Evolutionary conservation across 1,284 basidiomycete genomes (phyloP), one percentile per base, ranked within the genome.

Genomic region (Testicularia cyperi): DNA sequence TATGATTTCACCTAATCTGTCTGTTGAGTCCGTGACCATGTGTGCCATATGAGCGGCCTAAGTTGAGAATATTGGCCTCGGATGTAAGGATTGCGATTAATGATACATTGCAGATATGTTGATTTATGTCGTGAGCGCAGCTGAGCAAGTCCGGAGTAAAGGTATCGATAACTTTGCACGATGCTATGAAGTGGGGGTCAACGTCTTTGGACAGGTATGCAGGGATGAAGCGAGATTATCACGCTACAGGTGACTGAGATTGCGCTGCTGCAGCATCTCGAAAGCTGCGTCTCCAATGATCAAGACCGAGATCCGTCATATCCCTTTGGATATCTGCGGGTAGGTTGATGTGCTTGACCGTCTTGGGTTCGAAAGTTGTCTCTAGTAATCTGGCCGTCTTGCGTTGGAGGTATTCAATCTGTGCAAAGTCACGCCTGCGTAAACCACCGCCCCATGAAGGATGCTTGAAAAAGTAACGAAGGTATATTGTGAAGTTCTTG

Each of bases 391-490:
- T 54, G 14, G 44, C 38, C 15, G 56, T 70, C 20, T 67, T 65
- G 15, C 74, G 60, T 41, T 67, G 58, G 61, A 76, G 58, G 53
- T 75, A 74, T 31, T 76, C 74, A 31, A 76, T 65, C 19, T 70
- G 70, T 2, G 58, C 41, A 44, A 76, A 75, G 48, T 76, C 73
- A 21, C 68, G 44, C 30, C 58, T 49, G 7, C 45, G 42, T 4
- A 76, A 38, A 6, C 65, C 68, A 18, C 72, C 72, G 25, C 72
- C 72, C 61, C 62, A 63, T 4, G 53, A 55, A 1, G 74, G 74
- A 41, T 70, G 68, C 20, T 65, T 60, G 38, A 76, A 76, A 33
- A 68, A 70, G 48, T 76, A 71, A 16, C 74, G 72, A 23, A 76
- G 46, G 46, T 74, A 76, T 31, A 74, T 53, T 23, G 56, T 64